These are phyloP conservation scores for Pseudogymnoascus sp. DNA, from an alignment of 2,329 filamentous ascomycete genomes.

Conservation along the genomic window DNA sequence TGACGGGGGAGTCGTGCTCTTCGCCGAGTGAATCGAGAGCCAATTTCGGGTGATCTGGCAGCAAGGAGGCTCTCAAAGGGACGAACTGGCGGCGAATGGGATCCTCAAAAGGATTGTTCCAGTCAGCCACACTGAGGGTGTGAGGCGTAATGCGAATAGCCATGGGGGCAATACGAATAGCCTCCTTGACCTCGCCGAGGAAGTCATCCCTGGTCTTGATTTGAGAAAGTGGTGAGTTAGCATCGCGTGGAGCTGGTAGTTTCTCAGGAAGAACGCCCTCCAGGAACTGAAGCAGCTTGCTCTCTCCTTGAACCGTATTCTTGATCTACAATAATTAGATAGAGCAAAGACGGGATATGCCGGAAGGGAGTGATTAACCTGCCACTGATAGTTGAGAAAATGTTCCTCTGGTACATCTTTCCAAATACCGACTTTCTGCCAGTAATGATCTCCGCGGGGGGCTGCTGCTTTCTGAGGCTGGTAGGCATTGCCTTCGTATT, in stretches of 20 bases:
- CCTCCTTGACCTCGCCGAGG: constrained; percentile 44
- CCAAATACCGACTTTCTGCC: constrained; percentile 44
- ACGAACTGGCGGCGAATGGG: constrained; percentile 54
- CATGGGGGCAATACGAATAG: constrained; percentile 50
- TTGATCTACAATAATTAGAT: constrained; percentile 29
- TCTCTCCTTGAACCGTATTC: constrained; percentile 41
- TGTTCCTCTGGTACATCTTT: constrained; percentile 37
- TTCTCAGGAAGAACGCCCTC: constrained; percentile 39
- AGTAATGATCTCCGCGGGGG: constrained; percentile 32
- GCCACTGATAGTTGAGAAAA: constrained; percentile 47
- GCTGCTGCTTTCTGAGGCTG: not conserved
- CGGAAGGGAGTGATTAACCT: constrained; percentile 34
- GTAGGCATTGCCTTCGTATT: not conserved
- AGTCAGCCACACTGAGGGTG: constrained; percentile 50
- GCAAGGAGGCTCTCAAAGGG: constrained; percentile 44
- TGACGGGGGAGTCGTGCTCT: constrained; percentile 45
- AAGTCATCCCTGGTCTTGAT: constrained; percentile 44
- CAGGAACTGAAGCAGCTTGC: constrained; percentile 42
- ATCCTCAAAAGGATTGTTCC: constrained; percentile 49
- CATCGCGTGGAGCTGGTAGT: constrained; percentile 31
- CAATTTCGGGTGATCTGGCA: constrained; percentile 46
- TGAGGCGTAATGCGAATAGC: constrained; percentile 53
- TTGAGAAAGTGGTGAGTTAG: constrained; percentile 21
- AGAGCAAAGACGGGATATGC: not conserved
- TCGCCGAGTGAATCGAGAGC: constrained; percentile 52